Conservation (phyloP, 1,284 basidiomycete genomes). For the Fistulinella staudtii region DNA sequence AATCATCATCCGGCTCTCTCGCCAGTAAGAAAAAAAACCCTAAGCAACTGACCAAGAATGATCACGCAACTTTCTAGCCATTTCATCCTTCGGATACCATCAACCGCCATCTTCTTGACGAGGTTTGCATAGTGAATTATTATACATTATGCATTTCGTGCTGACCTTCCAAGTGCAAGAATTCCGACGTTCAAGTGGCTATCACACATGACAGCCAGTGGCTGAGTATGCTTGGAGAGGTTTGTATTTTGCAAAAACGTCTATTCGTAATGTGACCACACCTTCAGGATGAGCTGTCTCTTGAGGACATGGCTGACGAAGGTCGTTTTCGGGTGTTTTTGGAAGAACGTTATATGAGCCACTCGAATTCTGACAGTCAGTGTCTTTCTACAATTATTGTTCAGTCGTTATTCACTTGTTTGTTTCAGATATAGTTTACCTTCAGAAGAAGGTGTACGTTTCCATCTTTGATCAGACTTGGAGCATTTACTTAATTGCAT, state of each 20-base stretch:
- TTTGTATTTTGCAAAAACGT: background rate
- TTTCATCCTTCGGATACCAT: slow-evolving; percentile 4
- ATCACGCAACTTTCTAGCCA: background rate
- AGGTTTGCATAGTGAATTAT: background rate
- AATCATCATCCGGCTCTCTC: too few relatives aligned
- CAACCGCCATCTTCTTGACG: background rate
- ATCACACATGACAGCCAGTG: too few relatives aligned
- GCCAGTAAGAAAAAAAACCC: too few relatives aligned
- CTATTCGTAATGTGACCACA: too few relatives aligned
- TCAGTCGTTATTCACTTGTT: background rate
- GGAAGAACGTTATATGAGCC: background rate
- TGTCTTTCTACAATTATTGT: background rate
- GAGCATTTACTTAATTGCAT: too few relatives aligned
- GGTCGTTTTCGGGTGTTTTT: background rate
- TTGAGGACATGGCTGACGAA: background rate
- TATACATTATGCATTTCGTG: too few relatives aligned
- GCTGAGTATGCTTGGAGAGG: too few relatives aligned
- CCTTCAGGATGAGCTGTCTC: background rate
- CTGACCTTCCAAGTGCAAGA: too few relatives aligned
- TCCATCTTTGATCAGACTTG: background rate
- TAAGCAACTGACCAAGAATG: too few relatives aligned
- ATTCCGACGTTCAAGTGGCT: too few relatives aligned
- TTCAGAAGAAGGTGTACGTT: background rate
- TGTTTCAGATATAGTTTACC: background rate
- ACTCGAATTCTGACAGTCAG: background rate